These are phyloP conservation scores for Ogataea saltuana DNA, from an alignment of 805 yeast species.

Conservation along the genomic window DNA sequence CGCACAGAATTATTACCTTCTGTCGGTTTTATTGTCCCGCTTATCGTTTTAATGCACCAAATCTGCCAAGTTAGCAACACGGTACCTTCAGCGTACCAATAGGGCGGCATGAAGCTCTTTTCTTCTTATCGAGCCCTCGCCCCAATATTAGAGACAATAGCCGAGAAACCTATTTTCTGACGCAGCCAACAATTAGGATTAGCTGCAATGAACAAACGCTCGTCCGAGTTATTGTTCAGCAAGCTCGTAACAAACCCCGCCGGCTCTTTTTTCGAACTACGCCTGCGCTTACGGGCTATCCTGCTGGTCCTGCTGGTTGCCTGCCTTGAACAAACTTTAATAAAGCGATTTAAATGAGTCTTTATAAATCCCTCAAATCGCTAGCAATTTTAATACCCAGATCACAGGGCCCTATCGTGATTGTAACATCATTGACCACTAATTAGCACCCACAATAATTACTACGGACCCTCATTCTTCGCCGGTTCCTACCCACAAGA, in stretches of 20 bases:
- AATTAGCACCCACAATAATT: too few species aligned
- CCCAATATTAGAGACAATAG: background rate
- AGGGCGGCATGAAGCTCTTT: background rate
- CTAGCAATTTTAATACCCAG: background rate
- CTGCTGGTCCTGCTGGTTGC: constrained; percentile 3
- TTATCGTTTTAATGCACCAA: background rate
- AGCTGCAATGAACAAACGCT: background rate
- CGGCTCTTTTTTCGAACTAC: background rate
- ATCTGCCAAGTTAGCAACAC: constrained; percentile 4
- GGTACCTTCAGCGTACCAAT: constrained; percentile 4
- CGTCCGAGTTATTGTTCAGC: background rate
- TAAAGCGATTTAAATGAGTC: background rate
- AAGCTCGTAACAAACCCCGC: background rate
- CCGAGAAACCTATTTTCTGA: background rate
- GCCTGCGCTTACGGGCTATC: constrained; percentile 4
- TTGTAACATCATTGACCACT: too few species aligned
- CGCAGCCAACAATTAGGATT: background rate
- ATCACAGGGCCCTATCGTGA: too few species aligned
- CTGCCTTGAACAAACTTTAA: background rate
- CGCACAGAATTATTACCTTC: background rate
- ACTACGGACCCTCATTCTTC: background rate
- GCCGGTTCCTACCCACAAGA: too few species aligned
- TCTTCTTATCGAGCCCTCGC: constrained; percentile 3
- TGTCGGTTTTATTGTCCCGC: constrained; percentile 5
- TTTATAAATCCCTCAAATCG: constrained; percentile 4